A percentile compares a stretch with the other conserved stretches of the same genome.
Evolutionary conservation across 164 flowering plant genomes (phyloP).

Genomic region (Macadamia tetraphylla): DNA sequence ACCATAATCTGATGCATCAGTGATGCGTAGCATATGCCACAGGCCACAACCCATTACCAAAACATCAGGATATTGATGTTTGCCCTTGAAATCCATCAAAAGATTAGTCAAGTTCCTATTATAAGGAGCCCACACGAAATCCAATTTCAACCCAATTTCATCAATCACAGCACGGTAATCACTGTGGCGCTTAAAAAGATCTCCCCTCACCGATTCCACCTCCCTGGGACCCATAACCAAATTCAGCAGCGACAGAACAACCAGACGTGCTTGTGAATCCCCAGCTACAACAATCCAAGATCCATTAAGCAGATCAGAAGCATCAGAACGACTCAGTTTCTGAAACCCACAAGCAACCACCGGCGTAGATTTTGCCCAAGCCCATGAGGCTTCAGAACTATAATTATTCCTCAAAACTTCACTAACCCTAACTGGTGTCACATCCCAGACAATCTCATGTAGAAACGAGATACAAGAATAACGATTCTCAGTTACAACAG

Average conservation of each 20-base stretch:
- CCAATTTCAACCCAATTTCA: conserved; percentile 51
- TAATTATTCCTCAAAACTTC: conserved; percentile 2
- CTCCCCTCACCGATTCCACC: background rate
- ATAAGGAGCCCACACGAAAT: conserved; percentile 73
- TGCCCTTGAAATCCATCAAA: conserved; percentile 24
- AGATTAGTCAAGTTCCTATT: conserved; percentile 44
- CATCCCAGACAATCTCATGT: conserved; percentile 50
- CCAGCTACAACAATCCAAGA: conserved; percentile 93
- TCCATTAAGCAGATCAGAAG: conserved; percentile 74
- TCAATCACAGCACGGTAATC: conserved; percentile 7
- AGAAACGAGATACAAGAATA: conserved; percentile 62
- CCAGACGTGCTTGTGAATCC: conserved; percentile 77
- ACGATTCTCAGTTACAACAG: conserved; percentile 33
- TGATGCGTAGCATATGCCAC: conserved; percentile 76
- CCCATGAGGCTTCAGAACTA: conserved; percentile 34
- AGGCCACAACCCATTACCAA: conserved; percentile 55
- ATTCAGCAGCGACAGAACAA: conserved; percentile 47
- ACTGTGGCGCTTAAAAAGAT: background rate
- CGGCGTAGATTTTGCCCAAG: conserved; percentile 39
- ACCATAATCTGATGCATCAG: conserved; percentile 59
- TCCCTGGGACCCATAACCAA: conserved; percentile 42
- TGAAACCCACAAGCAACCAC: conserved; percentile 61
- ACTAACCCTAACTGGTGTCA: conserved; percentile 12
- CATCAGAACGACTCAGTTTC: conserved; percentile 48
- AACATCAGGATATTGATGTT: background rate